Evolutionary conservation across 2,329 filamentous ascomycete species (phyloP).

Genomic region (Pseudovirgaria hyperparasitica): DNA sequence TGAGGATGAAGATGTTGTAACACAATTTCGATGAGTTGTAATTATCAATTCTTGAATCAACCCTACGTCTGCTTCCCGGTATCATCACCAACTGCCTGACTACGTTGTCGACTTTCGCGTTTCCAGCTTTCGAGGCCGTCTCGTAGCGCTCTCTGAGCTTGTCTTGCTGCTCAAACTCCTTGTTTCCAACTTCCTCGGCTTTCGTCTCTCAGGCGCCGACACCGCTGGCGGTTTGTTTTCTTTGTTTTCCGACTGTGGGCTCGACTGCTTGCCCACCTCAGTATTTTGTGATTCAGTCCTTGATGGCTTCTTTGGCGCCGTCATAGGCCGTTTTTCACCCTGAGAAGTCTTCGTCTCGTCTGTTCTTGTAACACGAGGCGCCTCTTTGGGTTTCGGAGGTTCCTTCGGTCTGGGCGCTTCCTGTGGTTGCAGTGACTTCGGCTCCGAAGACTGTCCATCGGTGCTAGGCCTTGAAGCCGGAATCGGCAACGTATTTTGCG

Average conservation of each 20-base stretch:
- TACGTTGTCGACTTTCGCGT: slow-evolving; percentile 12
- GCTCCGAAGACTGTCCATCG: slow-evolving; percentile 7
- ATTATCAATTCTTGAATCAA: too few species aligned
- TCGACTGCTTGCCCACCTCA: slow-evolving; percentile 4
- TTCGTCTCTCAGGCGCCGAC: slow-evolving; percentile 8
- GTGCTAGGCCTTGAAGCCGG: slow-evolving; percentile 5
- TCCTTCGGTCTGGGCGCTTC: slow-evolving; percentile 8
- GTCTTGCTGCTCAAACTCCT: slow-evolving; percentile 7
- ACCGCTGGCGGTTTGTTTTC: slow-evolving; percentile 9
- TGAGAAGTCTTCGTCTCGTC: neutral
- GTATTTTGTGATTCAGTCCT: slow-evolving; percentile 6
- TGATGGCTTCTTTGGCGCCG: slow-evolving; percentile 6
- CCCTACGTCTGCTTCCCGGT: too few species aligned
- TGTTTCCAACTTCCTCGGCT: slow-evolving; percentile 14
- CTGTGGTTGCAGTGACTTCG: slow-evolving; percentile 4
- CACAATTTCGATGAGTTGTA: too few species aligned
- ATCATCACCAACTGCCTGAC: too few species aligned
- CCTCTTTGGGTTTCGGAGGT: slow-evolving; percentile 8
- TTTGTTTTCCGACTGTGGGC: slow-evolving; percentile 7
- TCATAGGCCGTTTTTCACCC: slow-evolving; percentile 3
- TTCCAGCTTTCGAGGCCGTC: slow-evolving; percentile 15
- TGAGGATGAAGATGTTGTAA: too few species aligned
- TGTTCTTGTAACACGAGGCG: slow-evolving; percentile 3
- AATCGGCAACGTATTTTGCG: slow-evolving; percentile 5
- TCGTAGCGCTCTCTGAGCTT: slow-evolving; percentile 5